Base-by-base conservation (phyloP, 768 basidiomycete genomes). In the Auricularia cornea region DNA sequence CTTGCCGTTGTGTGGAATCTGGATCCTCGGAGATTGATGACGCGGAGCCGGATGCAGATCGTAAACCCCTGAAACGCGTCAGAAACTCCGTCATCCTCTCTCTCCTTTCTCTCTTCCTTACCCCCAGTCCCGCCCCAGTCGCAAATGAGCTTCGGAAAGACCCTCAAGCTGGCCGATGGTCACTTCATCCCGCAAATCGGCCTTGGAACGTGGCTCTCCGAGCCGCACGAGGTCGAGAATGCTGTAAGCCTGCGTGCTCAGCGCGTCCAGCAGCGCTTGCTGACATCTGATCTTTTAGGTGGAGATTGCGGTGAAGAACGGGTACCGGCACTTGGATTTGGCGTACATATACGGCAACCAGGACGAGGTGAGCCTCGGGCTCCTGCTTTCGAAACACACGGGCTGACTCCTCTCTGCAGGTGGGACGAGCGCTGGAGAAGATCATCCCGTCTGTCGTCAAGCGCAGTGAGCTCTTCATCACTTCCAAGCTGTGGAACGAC, bases 311-410 rank as follows among this genome's bases (percentile, higher is more conserved):
- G 80, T 94, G 35, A 78, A 81, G 60, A 81, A 82, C 31, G 91
- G 91, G 1, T 94, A 93, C 73, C 81, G 90, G 59, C 92, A 95
- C 74, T 83, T 95, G 66, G 92, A 95, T 73, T 81, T 90, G 23
- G 92, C 92, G 3, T 82, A 83, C 82, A 78, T 89, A 57, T 94
- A 94, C 74, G 71, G 78, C 66, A 94, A 94, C 73, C 92, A 92
- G 73, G 79, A 84, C 63, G 89, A 89, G 74, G 76, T 75, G n/a
- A n/a, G n/a, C n/a, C n/a, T n/a, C 59, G 63, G 68, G 52, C 16
- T 63, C 8, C 61, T 33, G 29, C 31, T 30, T 16, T 33, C 12
- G 61, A 30, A 68, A 62, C 65, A 68, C 32, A 65, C 66, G 23
- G 62, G 52, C 60, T 26, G 31, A 10, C 26, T 10, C 26, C n/a